Evolutionary conservation across 495 filamentous ascomycete species (phyloP), one percentile per base, ranked within the genome.

Genomic region (Aspergillus ostianus): DNA sequence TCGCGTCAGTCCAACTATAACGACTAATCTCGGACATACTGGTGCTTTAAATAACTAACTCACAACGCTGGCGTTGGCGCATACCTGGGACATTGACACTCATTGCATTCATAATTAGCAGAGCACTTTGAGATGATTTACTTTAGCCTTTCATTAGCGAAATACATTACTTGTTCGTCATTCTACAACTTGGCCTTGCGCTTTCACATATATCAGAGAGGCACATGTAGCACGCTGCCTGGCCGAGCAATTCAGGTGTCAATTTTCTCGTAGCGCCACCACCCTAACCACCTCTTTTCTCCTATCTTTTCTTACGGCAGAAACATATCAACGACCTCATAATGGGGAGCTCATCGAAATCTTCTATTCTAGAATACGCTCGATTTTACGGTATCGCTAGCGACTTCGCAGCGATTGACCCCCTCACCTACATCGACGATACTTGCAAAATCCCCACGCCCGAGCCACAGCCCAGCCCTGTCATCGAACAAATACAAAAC

Each of bases 1-100:
- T 75, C 83, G 10, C 76, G 81, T 15, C 79, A 80, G 62, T 80
- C 80, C 6, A 88, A 88, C 68, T 88, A 87, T 64, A 88, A 88
- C 56, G 85, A 88, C 65, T 88, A 29, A 56, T 20, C 20, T 9
- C 3, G 32, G 26, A 45, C 44, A 55, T 46, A 10, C 20, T 47
- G 41, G n/a, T 48, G 27, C 4, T 17, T 56, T 48, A 21, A 20
- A 49, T 49, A 20, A 10, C 12, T 13, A 2, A 36, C 13, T 15
- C 21, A 49, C 47, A 49, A 26, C 21, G 47, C 47, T 56, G 54
- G 54, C 54, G 45, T 56, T 56, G 41, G 41, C 45, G 30, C 52
- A 54, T 45, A 54, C 52, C 52, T 19, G 52, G 52, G 32, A 23
- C 41, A 54, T 54, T 54, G 19, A 7, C 27, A 44, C 20, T 44